Evolutionary conservation across 1,284 basidiomycete genomes (phyloP).

Genomic region (Ceratobasidium sp.): DNA sequence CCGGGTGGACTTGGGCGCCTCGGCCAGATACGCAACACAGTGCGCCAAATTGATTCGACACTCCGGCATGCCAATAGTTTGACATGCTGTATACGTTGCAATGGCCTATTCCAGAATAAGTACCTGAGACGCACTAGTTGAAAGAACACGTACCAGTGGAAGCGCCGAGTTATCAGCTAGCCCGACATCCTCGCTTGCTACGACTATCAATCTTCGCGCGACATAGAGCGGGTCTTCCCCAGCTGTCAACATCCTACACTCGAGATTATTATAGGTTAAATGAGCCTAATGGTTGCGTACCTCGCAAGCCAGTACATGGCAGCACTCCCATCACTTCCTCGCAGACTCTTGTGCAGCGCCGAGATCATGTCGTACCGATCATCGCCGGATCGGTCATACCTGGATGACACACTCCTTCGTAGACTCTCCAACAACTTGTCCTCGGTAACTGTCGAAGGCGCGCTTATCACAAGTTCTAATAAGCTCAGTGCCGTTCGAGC

Average conservation of each 20-base stretch:
- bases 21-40: constrained; percentile 79
- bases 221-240: constrained; percentile 90
- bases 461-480: constrained; percentile 64
- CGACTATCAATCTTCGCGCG: constrained; percentile 79
- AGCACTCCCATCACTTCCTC: constrained; percentile 79
- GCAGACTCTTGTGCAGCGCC: constrained; percentile 85
- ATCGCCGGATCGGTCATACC: constrained; percentile 79
- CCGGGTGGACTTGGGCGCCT: constrained; percentile 83
- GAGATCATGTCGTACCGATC: constrained; percentile 86
- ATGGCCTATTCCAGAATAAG: constrained; percentile 61
- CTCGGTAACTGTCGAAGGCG: constrained; percentile 53
- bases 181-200: constrained; percentile 86
- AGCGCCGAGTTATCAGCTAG: constrained; percentile 76
- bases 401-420: constrained; percentile 62
- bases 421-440: constrained; percentile 58
- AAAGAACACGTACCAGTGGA: constrained; percentile 62
- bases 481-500: constrained; percentile 72
- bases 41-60: constrained; percentile 81
- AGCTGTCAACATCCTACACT: constrained; percentile 70
- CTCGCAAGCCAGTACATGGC: constrained; percentile 89
- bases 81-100: constrained; percentile 79
- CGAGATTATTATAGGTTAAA: constrained; percentile 14
- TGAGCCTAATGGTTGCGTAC: constrained; percentile 43
- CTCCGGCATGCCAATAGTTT: constrained; percentile 85
- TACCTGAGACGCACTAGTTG: constrained; percentile 10